Conservation (phyloP, 495 filamentous ascomycete genomes). For the Penicillium bovifimosum region DNA sequence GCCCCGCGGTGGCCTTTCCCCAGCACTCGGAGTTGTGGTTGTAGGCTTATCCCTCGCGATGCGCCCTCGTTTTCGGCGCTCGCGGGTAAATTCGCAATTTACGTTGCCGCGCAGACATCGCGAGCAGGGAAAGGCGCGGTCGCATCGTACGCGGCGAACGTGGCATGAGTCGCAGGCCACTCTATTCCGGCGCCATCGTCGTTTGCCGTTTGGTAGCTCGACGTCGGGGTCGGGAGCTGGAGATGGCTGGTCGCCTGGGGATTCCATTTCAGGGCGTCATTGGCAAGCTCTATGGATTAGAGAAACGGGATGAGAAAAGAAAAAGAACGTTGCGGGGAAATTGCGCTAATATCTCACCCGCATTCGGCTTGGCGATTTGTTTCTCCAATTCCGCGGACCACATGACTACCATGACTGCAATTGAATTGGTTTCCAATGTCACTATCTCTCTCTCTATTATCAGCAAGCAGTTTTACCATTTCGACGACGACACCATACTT, state of each 20-base stretch:
- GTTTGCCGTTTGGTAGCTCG: slow-evolving; percentile 34
- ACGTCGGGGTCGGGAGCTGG: slow-evolving; percentile 23
- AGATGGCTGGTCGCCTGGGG: slow-evolving; percentile 28
- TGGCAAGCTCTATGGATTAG: slow-evolving; percentile 3
- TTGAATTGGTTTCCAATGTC: too few relatives aligned
- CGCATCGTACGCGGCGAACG: slow-evolving; percentile 43
- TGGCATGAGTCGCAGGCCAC: slow-evolving; percentile 46
- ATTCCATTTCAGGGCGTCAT: slow-evolving; percentile 35
- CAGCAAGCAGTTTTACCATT: too few relatives aligned
- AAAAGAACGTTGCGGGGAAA: slow-evolving; percentile 7
- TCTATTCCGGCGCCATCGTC: slow-evolving; percentile 43
- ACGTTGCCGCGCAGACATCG: slow-evolving; percentile 41
- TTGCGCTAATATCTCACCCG: slow-evolving; percentile 7
- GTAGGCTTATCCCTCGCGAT: slow-evolving; percentile 32
- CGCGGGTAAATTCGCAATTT: slow-evolving; percentile 42
- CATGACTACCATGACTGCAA: too few relatives aligned
- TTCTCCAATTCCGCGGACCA: not conserved
- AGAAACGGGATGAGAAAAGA: not conserved
- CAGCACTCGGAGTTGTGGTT: not conserved
- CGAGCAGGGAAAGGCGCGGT: slow-evolving; percentile 44
- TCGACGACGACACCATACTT: too few relatives aligned
- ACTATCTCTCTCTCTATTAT: too few relatives aligned
- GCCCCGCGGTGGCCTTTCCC: not conserved
- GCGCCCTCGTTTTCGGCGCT: slow-evolving; percentile 42
- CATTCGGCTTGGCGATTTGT: not conserved